Evolutionary conservation across 2,329 filamentous ascomycete genomes (phyloP).

Genomic region (Aspergillus amoenus): DNA sequence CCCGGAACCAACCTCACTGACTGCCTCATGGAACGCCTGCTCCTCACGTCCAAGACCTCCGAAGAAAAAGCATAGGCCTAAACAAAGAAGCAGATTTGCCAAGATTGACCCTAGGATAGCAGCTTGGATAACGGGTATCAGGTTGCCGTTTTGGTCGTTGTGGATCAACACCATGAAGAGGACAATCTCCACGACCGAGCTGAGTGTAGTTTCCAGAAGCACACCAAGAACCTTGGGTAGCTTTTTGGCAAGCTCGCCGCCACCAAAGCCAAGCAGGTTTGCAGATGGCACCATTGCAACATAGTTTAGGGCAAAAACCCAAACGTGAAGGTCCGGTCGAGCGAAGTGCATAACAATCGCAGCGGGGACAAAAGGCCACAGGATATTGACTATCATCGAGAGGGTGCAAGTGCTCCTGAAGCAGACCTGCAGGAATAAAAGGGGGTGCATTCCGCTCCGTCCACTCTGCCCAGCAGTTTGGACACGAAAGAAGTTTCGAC

Average conservation of each 20-base stretch:
- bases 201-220: slow-evolving; percentile 57
- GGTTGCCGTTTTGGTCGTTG: slow-evolving; percentile 47
- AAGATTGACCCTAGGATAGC: slow-evolving; percentile 82
- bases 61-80: slow-evolving; percentile 77
- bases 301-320: slow-evolving; percentile 70
- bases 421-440: slow-evolving; percentile 63
- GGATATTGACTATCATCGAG: slow-evolving; percentile 65
- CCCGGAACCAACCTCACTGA: slow-evolving; percentile 77
- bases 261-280: slow-evolving; percentile 73
- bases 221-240: slow-evolving; percentile 60
- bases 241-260: slow-evolving; percentile 70
- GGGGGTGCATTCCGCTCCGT: slow-evolving; percentile 62
- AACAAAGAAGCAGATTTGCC: slow-evolving; percentile 76
- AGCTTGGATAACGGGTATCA: slow-evolving; percentile 71
- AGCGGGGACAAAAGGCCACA: slow-evolving; percentile 73
- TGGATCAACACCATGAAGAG: slow-evolving; percentile 75
- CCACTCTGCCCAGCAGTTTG: slow-evolving; percentile 63
- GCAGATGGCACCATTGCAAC: slow-evolving; percentile 76
- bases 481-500: slow-evolving; percentile 33
- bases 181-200: slow-evolving; percentile 77
- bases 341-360: slow-evolving; percentile 66
- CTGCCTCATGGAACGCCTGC: slow-evolving; percentile 68
- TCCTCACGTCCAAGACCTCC: slow-evolving; percentile 69
- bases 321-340: slow-evolving; percentile 57
- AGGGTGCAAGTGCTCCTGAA: slow-evolving; percentile 63